Percentiles rank a stretch among this genome's conserved stretches.
Evolutionary conservation across 1,139 yeast genomes (phyloP).

Genomic region (Wickerhamomyces sp.): DNA sequence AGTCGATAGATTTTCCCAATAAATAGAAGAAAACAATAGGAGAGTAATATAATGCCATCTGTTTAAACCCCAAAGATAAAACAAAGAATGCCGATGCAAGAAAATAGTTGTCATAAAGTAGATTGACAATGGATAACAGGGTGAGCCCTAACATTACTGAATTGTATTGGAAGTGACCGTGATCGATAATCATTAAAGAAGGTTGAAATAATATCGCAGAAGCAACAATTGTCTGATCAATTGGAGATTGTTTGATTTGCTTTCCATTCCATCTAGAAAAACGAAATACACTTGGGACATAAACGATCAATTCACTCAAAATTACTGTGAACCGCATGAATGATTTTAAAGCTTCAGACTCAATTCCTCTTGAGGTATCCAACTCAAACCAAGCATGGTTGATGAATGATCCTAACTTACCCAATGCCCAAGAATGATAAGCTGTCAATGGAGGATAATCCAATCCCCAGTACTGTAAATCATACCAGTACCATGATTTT

Average conservation of each 20-base stretch:
- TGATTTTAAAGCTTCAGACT: slow-evolving; percentile 60
- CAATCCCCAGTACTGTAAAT: slow-evolving; percentile 90
- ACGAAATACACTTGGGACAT: slow-evolving; percentile 76
- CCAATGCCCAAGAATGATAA: slow-evolving; percentile 79
- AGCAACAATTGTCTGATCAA: slow-evolving; percentile 73
- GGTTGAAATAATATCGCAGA: slow-evolving; percentile 81
- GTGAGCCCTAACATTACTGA: slow-evolving; percentile 90
- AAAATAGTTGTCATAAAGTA: slow-evolving; percentile 58
- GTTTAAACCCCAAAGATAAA: slow-evolving; percentile 77
- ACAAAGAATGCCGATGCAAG: slow-evolving; percentile 81
- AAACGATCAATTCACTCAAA: slow-evolving; percentile 66
- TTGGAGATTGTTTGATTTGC: slow-evolving; percentile 43
- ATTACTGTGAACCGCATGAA: slow-evolving; percentile 82
- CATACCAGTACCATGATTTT: slow-evolving; percentile 81
- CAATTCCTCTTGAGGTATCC: slow-evolving; percentile 70
- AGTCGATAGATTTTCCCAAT: slow-evolving; percentile 31
- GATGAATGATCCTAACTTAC: slow-evolving; percentile 62
- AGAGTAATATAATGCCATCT: slow-evolving; percentile 92
- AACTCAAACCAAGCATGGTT: slow-evolving; percentile 75
- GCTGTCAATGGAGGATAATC: slow-evolving; percentile 98
- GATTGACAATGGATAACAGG: slow-evolving; percentile 60
- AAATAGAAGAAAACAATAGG: slow-evolving; percentile 78
- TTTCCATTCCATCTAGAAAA: slow-evolving; percentile 67
- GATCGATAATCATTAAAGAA: slow-evolving; percentile 77
- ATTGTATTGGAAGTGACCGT: slow-evolving; percentile 96